Evolutionary conservation across 805 yeast species (phyloP), one percentile per base, ranked within the genome.

Genomic region (Wickerhamomyces subpelliculosus): DNA sequence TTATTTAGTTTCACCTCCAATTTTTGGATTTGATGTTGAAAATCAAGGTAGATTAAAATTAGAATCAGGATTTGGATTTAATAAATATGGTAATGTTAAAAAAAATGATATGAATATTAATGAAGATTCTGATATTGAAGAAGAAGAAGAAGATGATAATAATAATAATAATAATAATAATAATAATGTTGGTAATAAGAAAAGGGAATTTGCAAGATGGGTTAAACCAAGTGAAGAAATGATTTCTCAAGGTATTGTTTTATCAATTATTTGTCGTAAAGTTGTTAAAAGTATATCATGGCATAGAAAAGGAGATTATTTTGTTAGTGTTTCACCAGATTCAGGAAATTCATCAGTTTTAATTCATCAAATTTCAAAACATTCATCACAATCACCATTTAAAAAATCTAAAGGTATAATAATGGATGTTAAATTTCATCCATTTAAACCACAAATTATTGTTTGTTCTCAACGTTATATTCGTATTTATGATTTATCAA

Each of bases 301-400:
- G 98, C 98, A 93, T 62, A 74, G 96, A 60, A 84, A 84, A 56
- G 98, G 98, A 53, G 98, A 93, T 66, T 93, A 93, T 59, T 85
- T 93, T 52, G 95, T 90, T 46, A 80, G 95, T 4, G 95, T 87
- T n/a, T 80, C 95, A n/a, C 97, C 97, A 37, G 93, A 86, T 37
- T 83, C 87, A 36, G 86, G 84, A 39, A 80, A 87, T 56, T 75
- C 89, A 10, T 81, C 97, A 7, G 96, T 93, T 29, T 70, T 93
- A 44, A 87, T 93, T 47, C 98, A 93, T 64, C 97, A 93, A 67
- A 65, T 93, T 35, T 87, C 97, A 4, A 87, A 87, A 62, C 97
- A 93, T 65, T 72, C 83, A 43, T 82, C 97, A 14, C 98, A 93
- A 67, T 84, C 96, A 10, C 98, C 98, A 43, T 93, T 93, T 76